Evolutionary conservation across 2,329 filamentous ascomycete genomes (phyloP).

Genomic region (Curvularia lunata): DNA sequence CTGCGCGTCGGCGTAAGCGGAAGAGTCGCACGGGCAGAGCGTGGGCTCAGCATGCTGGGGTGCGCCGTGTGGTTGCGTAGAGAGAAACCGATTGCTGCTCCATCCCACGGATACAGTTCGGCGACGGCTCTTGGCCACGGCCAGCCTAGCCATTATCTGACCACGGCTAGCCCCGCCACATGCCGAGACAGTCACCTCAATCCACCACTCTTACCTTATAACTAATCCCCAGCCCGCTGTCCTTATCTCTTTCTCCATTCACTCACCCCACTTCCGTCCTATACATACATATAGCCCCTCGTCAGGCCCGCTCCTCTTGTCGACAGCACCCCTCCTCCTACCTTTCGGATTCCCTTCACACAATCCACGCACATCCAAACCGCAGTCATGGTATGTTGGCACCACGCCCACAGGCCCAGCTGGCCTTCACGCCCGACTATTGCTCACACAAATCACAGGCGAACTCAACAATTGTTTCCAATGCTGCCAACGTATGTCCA

Average conservation of each 20-base stretch:
- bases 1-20: constrained; percentile 31
- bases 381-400: constrained; percentile 43
- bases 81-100: constrained; percentile 35
- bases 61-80: constrained; percentile 9
- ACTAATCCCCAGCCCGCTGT: constrained; percentile 26
- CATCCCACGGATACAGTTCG: constrained; percentile 50
- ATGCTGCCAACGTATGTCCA: constrained; percentile 56
- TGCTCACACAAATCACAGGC: constrained; percentile 35
- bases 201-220: constrained; percentile 37
- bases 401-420: background rate
- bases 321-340: constrained; percentile 3
- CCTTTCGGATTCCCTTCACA: background rate
- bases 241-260: constrained; percentile 36
- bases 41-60: constrained; percentile 25
- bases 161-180: constrained; percentile 40
- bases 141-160: constrained; percentile 36
- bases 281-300: constrained; percentile 16
- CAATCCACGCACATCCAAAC: constrained; percentile 23
- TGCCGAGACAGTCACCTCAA: constrained; percentile 35
- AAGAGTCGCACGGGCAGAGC: constrained; percentile 24
- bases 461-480: constrained; percentile 53
- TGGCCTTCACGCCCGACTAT: background rate
- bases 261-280: constrained; percentile 18
- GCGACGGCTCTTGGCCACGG: constrained; percentile 46
- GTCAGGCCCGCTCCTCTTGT: constrained; percentile 18